Conservation (phyloP, 306 rosid species). For the Herpetospermum pedunculosum region DNA sequence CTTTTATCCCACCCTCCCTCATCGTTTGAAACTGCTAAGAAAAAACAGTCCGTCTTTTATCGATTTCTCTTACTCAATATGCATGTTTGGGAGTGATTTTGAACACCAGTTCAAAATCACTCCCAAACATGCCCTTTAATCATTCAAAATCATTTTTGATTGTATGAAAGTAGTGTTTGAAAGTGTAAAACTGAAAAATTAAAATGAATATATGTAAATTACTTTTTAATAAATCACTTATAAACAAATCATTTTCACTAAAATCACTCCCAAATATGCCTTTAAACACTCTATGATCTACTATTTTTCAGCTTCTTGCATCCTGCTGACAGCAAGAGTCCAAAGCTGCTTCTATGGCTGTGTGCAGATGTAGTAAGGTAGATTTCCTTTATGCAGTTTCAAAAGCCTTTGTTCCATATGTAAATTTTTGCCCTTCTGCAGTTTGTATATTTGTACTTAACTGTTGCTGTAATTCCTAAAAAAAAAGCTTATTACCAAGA, state of each 20-base stretch:
- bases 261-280: too few species aligned
- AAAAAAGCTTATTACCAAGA: not conserved
- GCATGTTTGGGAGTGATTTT: too few species aligned
- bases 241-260: too few species aligned
- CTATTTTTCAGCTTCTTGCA: conserved; percentile 53
- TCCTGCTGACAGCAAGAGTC: conserved; percentile 77
- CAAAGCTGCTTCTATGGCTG: conserved; percentile 70
- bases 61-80: conserved; percentile 8
- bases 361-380: conserved; percentile 91
- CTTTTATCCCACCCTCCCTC: conserved; percentile 12
- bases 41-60: not conserved
- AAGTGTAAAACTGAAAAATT: too few species aligned
- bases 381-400: conserved; percentile 5
- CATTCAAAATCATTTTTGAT: too few species aligned
- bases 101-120: too few species aligned
- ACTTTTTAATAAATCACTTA: too few species aligned
- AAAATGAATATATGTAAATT: too few species aligned
- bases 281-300: not conserved
- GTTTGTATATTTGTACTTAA: not conserved
- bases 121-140: too few species aligned
- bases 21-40: not conserved
- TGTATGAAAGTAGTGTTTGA: too few species aligned
- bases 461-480: not conserved
- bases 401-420: not conserved
- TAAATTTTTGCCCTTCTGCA: not conserved